These are phyloP conservation scores for Pseudomonodictys pantanalensis DNA, from an alignment of 495 filamentous ascomycete species.

Conservation along the genomic window DNA sequence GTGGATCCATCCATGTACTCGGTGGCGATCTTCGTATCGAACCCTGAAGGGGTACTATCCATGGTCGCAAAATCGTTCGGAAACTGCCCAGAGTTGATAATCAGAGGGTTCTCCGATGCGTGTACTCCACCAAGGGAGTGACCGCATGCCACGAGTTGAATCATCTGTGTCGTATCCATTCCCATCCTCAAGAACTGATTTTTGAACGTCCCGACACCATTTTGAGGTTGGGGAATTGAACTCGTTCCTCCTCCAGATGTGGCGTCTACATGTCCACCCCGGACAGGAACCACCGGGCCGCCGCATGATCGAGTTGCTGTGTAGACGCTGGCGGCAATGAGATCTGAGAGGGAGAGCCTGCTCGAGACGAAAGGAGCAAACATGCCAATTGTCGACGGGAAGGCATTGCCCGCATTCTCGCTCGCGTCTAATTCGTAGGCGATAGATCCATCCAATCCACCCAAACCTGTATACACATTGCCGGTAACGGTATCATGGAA, in stretches of 20 bases:
- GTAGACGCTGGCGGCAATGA: slow-evolving; percentile 59
- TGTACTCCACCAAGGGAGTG: slow-evolving; percentile 63
- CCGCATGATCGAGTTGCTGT: slow-evolving; percentile 57
- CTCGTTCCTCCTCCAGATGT: slow-evolving; percentile 48
- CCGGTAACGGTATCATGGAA: slow-evolving; percentile 64
- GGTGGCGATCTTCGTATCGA: slow-evolving; percentile 55
- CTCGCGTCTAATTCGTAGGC: slow-evolving; percentile 52
- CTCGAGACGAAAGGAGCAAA: slow-evolving; percentile 54
- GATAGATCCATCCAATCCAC: slow-evolving; percentile 60
- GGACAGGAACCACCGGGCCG: slow-evolving; percentile 55
- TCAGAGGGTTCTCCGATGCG: slow-evolving; percentile 51
- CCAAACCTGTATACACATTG: slow-evolving; percentile 48
- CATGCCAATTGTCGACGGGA: slow-evolving; percentile 54
- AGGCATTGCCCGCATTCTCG: slow-evolving; percentile 59
- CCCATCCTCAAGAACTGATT: slow-evolving; percentile 58
- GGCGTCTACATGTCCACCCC: slow-evolving; percentile 56
- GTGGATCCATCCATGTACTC: slow-evolving; percentile 56
- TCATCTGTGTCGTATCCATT: slow-evolving; percentile 56
- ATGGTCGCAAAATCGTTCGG: slow-evolving; percentile 48
- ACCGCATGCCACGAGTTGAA: slow-evolving; percentile 59
- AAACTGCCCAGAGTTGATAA: slow-evolving; percentile 49
- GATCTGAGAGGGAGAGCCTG: slow-evolving; percentile 52
- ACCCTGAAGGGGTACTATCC: slow-evolving; percentile 47
- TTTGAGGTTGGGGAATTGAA: slow-evolving; percentile 57
- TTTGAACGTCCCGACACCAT: slow-evolving; percentile 50